Evolutionary conservation across 176 grass and related monocot species (phyloP), one percentile per base, ranked within the genome.

Genomic region (Secale cereale): DNA sequence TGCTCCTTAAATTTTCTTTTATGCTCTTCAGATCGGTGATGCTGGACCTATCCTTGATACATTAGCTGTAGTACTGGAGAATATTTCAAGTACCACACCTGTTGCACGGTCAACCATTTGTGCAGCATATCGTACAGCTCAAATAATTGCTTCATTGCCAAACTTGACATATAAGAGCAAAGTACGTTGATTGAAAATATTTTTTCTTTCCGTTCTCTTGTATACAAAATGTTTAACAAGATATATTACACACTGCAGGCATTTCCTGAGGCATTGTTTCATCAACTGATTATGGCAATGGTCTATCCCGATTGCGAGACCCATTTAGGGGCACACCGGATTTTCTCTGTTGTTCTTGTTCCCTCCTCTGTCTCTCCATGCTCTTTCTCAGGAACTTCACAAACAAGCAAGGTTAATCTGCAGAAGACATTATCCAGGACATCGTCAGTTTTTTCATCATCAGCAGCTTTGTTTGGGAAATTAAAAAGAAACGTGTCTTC

Each of bases 381-480:
- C 79, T 86, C 89, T 26, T 86, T 61, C 69, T 78, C 85, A 77
- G 78, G 75, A 43, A 84, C 50, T 71, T 79, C 66, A 11, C 86
- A 62, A 16, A 45, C 75, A 77, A 86, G 39, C 72, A 80, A 81
- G 63, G 56, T 64, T 85, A 86, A 92, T 86, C 74, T 98, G 71
- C 83, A 80, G 33, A 86, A 93, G 74, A 95, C 96, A 19, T 89
- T 98, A 65, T 94, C 93, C 29, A 88, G 93, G 70, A 90, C 89
- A 68, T 89, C 92, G 23, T 98, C 96, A 29, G 96, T 98, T 23
- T 98, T 98, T 87, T 95, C 96, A 74, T 98, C 96, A 81, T 98
- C 96, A 16, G 91, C 96, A 87, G 93, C 96, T 89, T 67, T 98
- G 74, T 98, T 98, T 86, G 91, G 93, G 73, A 98, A 98, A 81